Conservation (phyloP, 345 rosid species). For the Pseudoturritis turrita region DNA sequence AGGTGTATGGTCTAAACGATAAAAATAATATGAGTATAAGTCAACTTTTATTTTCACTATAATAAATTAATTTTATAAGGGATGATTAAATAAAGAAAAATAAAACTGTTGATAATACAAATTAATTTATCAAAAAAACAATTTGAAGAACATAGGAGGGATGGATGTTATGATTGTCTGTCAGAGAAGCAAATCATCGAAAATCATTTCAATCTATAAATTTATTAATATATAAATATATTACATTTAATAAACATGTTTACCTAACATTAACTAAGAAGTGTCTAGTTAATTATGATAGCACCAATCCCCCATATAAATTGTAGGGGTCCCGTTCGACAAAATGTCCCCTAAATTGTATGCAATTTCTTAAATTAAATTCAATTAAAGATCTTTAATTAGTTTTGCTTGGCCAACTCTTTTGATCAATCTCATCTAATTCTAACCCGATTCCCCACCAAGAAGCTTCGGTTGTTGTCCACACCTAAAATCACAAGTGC, state of each 20-base stretch:
- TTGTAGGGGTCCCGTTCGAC: conserved; percentile 52
- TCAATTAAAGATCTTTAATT: conserved; percentile 6
- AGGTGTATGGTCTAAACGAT: not conserved
- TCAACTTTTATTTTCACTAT: conserved; percentile 15
- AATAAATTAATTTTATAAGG: not conserved
- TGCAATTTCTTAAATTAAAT: conserved; percentile 27
- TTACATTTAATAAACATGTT: conserved; percentile 41
- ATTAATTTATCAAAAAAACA: not conserved
- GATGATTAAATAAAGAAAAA: not conserved
- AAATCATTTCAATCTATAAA: conserved; percentile 13
- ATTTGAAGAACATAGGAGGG: conserved; percentile 21
- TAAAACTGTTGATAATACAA: not conserved
- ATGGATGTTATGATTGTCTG: conserved; percentile 33
- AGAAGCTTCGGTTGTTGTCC: conserved; percentile 35
- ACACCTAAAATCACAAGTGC: conserved; percentile 17
- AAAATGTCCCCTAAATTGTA: conserved; percentile 67
- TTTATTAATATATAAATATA: conserved; percentile 16
- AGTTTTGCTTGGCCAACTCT: conserved; percentile 23
- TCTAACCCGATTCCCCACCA: conserved; percentile 19
- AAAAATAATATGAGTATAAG: not conserved
- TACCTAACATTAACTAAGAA: conserved; percentile 45
- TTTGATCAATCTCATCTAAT: conserved; percentile 26
- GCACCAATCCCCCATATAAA: conserved; percentile 26
- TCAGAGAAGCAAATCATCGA: conserved; percentile 30
- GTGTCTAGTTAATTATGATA: conserved; percentile 25